A percentile compares a stretch with the other conserved stretches of the same genome.
These are phyloP conservation scores for Adiantum capillusveneris DNA, from an alignment of 75 land plant species.

Conservation along the genomic window DNA sequence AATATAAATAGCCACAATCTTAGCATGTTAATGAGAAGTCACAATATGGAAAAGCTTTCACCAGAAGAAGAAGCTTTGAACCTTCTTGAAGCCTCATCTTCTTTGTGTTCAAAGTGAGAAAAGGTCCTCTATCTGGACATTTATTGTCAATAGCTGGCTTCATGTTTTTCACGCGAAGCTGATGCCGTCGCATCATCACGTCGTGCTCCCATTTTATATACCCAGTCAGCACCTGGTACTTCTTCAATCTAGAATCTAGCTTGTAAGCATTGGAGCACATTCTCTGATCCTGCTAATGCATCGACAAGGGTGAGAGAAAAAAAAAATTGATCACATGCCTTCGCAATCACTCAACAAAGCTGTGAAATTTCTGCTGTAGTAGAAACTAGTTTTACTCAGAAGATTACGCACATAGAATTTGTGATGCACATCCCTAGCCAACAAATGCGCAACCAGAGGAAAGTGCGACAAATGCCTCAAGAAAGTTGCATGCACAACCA, in stretches of 20 bases:
- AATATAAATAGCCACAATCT: neutral
- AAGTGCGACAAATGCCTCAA: too few species aligned
- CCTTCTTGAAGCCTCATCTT: conserved; percentile 10
- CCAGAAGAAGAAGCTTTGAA: neutral
- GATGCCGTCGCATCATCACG: neutral
- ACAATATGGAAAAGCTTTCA: too few species aligned
- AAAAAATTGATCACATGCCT: too few species aligned
- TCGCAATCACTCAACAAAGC: too few species aligned
- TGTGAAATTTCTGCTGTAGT: too few species aligned
- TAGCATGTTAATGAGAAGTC: too few species aligned
- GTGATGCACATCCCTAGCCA: too few species aligned
- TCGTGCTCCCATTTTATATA: conserved; percentile 12
- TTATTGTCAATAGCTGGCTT: conserved; percentile 11
- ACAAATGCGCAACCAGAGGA: too few species aligned
- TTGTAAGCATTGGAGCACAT: conserved; percentile 7
- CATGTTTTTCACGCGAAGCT: conserved; percentile 3
- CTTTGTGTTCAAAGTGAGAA: conserved; percentile 4
- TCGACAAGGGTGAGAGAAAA: too few species aligned
- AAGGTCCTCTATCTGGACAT: conserved; percentile 5
- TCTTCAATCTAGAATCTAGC: conserved; percentile 9
- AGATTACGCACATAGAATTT: too few species aligned
- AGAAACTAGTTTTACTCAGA: too few species aligned
- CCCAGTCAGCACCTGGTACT: conserved; percentile 8
- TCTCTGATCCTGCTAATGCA: conserved; percentile 3
- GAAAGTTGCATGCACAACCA: too few species aligned